Base-by-base conservation (phyloP, 2,329 filamentous ascomycete species). In the Capronia americana region DNA sequence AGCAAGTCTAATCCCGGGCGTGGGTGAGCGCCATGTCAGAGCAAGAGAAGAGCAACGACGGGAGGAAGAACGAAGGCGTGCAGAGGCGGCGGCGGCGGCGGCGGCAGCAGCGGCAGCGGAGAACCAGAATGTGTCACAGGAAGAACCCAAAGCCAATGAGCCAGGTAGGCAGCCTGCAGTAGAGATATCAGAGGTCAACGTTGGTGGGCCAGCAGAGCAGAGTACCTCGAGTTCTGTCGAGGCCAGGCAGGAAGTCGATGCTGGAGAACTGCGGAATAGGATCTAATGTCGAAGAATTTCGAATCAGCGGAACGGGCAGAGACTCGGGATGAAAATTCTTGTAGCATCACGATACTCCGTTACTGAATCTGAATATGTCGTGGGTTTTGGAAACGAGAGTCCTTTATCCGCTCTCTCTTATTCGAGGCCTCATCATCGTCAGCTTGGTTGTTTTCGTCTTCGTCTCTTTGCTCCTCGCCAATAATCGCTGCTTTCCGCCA, bases 11-110 rank as follows among this genome's bases (percentile, higher is more conserved):
- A 84, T 87, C 73, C 87, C 87, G 0, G 87, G 87, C 0, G 80
- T 89, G 28, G 87, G 87, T 0, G 87, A 89, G 73, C 79, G 85
- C 7, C 85, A 87, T 73, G 84, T 89, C 14, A 79, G 82, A 68
- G 86, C 84, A 28, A 80, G 84, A 65, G 83, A 85, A 70, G 68
- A 67, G 53, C 64, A 66, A 61, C 67, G 66, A 61, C 62, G 57
- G 55, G 70, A 66, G 58, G 72, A 68, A 64, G 69, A 73, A 63
- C 72, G 57, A 67, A 30, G 46, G 26, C 59, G 60, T 1, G 63
- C 65, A 7, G 66, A 70, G 41, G 60, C 61, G 56, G 67, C 61
- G 30, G 59, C 64, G 23, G 61, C 59, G 14, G 55, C 64, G 11
- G 53, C 38, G 20, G 41, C 28, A 24, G 30, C 30, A 24, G 62